Evolutionary conservation across 208 protist species (phyloP).

Genomic region (Porcisia hertigi): DNA sequence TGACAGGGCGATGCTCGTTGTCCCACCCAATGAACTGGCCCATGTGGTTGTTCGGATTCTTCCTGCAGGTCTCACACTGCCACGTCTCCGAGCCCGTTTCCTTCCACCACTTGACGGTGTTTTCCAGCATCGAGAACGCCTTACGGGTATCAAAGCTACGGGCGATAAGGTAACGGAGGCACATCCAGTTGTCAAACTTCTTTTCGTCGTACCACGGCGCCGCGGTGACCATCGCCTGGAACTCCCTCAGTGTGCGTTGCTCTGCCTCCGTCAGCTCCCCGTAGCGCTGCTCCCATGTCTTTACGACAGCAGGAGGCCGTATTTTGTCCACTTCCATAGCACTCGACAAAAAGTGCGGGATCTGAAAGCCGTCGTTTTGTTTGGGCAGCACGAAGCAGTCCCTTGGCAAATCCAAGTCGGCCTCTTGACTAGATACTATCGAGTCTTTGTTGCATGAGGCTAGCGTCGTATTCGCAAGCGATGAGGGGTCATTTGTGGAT

Average conservation of each 20-base stretch:
- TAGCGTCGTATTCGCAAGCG: not conserved
- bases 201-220: constrained; percentile 62
- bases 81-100: constrained; percentile 56
- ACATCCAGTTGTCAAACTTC: constrained; percentile 64
- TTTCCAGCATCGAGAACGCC: constrained; percentile 67
- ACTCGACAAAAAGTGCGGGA: constrained; percentile 74
- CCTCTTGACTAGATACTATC: constrained; percentile 9
- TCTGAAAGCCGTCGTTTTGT: constrained; percentile 79
- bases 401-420: constrained; percentile 37
- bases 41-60: constrained; percentile 76
- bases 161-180: constrained; percentile 72
- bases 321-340: constrained; percentile 59
- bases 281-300: constrained; percentile 74
- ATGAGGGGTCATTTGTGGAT: not conserved
- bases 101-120: constrained; percentile 67
- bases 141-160: constrained; percentile 71
- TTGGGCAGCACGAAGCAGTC: constrained; percentile 73
- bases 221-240: constrained; percentile 41
- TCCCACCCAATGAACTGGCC: constrained; percentile 87
- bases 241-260: constrained; percentile 32
- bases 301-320: constrained; percentile 70
- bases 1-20: constrained; percentile 63
- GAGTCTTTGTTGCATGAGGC: constrained; percentile 1
- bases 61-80: constrained; percentile 57
- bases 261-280: constrained; percentile 53